Conservation (phyloP, 345 rosid genomes). For the Eutrema japonicum region DNA sequence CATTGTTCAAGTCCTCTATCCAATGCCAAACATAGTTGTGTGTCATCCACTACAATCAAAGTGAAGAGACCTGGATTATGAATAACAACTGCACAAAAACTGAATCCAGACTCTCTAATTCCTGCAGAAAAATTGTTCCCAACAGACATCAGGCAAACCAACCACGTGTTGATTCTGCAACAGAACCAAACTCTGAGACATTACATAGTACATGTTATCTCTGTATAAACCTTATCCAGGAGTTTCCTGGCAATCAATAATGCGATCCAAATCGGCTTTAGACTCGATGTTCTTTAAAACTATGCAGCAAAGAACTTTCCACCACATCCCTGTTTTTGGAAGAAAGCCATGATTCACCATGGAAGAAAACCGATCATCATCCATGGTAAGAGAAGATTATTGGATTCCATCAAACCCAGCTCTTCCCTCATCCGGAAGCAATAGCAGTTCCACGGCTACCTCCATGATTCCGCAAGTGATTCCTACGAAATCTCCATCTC, state of each 20-base stretch:
- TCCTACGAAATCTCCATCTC: too few relatives aligned
- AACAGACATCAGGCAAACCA: conserved; percentile 61
- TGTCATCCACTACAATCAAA: not conserved
- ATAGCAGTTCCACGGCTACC: too few relatives aligned
- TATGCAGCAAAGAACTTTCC: conserved; percentile 47
- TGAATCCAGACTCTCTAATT: too few relatives aligned
- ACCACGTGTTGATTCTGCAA: conserved; percentile 35
- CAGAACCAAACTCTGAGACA: conserved; percentile 56
- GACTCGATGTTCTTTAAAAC: conserved; percentile 31
- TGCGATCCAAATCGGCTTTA: conserved; percentile 30
- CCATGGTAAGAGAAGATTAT: too few relatives aligned
- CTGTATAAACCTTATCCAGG: conserved; percentile 13
- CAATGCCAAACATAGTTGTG: too few relatives aligned
- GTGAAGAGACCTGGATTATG: conserved; percentile 5
- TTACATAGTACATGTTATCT: conserved; percentile 39
- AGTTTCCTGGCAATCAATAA: conserved; percentile 25
- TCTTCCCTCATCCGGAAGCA: too few relatives aligned
- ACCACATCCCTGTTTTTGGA: conserved; percentile 83
- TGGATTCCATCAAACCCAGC: too few relatives aligned
- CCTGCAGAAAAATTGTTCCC: conserved; percentile 58
- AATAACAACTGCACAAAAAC: conserved; percentile 28
- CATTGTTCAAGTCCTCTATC: too few relatives aligned
- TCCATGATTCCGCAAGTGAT: too few relatives aligned
- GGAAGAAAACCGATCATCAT: too few relatives aligned
- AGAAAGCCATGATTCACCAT: conserved; percentile 84